Conservation (phyloP, 225 moss, liverwort and hornwort genomes). For the Straminergon stramineum region DNA sequence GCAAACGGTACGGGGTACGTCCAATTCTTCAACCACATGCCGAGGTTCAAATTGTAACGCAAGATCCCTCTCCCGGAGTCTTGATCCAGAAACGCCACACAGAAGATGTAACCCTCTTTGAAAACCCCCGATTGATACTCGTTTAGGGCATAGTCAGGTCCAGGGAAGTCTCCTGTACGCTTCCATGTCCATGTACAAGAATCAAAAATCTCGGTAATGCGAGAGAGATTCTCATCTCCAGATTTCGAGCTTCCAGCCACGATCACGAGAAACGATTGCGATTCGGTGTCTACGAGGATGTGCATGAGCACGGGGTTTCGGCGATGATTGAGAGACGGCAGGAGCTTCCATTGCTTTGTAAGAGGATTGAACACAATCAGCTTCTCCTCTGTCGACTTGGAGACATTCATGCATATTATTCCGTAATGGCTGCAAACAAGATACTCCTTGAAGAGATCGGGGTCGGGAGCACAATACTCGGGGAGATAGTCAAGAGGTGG, state of each 20-base stretch:
- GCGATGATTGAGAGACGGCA: constrained; percentile 5
- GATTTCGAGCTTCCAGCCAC: constrained; percentile 15
- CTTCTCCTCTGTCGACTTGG: constrained; percentile 4
- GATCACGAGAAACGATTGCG: not conserved
- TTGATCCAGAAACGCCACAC: constrained; percentile 9
- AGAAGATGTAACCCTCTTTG: not conserved
- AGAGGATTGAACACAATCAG: constrained; percentile 17
- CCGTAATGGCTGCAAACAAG: not conserved
- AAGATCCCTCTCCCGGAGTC: constrained; percentile 7
- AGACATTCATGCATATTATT: constrained; percentile 7
- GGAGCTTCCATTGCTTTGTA: not conserved
- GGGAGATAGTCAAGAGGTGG: constrained; percentile 9
- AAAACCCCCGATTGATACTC: constrained; percentile 4
- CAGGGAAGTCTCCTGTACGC: not conserved
- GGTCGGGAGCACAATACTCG: not conserved
- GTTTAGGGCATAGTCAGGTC: constrained; percentile 10
- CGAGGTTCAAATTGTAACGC: not conserved
- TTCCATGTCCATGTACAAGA: constrained; percentile 4
- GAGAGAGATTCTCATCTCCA: not conserved
- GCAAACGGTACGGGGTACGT: not conserved
- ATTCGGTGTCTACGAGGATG: not conserved
- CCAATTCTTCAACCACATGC: not conserved
- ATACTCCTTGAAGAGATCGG: constrained; percentile 12
- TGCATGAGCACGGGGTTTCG: constrained; percentile 37
- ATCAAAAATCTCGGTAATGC: constrained; percentile 11